Percentiles rank a stretch among this genome's conserved stretches.
Evolutionary conservation across 192 early-diverging fungal genomes (phyloP).

Genomic region (Phycomyces nitens): DNA sequence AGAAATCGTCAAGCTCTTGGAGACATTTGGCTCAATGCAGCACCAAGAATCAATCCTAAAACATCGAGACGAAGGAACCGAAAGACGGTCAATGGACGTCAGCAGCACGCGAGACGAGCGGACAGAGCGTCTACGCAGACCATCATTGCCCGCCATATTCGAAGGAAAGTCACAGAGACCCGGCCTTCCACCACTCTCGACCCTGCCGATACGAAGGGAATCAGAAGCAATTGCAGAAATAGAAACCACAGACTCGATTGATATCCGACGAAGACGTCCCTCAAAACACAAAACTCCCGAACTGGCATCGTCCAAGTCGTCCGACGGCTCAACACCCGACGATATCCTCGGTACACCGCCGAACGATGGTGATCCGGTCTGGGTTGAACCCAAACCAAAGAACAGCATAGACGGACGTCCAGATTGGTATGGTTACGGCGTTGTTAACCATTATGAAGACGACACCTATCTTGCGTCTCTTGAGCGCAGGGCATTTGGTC

Average conservation of each 20-base stretch:
- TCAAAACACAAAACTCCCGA: constrained; percentile 14
- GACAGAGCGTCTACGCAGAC: constrained; percentile 24
- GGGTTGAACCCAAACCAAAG: constrained; percentile 1
- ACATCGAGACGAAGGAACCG: background rate
- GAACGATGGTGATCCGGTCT: background rate
- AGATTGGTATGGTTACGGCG: constrained; percentile 28
- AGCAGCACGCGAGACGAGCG: constrained; percentile 5
- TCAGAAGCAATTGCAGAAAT: background rate
- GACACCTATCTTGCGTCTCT: constrained; percentile 31
- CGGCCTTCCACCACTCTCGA: constrained; percentile 6
- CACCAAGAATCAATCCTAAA: constrained; percentile 8
- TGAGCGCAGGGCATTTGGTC: constrained; percentile 28
- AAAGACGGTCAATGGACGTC: constrained; percentile 17
- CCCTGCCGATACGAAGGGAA: background rate
- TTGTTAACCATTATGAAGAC: constrained; percentile 21
- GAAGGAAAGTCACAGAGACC: constrained; percentile 22
- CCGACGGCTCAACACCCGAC: constrained; percentile 12
- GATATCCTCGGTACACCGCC: background rate
- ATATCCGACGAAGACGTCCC: background rate
- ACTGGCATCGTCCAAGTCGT: constrained; percentile 6
- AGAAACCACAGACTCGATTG: background rate
- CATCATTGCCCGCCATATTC: constrained; percentile 31
- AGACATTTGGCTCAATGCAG: constrained; percentile 38
- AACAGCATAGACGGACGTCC: constrained; percentile 2
- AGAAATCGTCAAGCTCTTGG: constrained; percentile 44